A percentile compares a stretch with the other conserved stretches of the same genome.
These are phyloP conservation scores for Lactifluus echinatus DNA, from an alignment of 768 basidiomycete genomes.

Conservation along the genomic window DNA sequence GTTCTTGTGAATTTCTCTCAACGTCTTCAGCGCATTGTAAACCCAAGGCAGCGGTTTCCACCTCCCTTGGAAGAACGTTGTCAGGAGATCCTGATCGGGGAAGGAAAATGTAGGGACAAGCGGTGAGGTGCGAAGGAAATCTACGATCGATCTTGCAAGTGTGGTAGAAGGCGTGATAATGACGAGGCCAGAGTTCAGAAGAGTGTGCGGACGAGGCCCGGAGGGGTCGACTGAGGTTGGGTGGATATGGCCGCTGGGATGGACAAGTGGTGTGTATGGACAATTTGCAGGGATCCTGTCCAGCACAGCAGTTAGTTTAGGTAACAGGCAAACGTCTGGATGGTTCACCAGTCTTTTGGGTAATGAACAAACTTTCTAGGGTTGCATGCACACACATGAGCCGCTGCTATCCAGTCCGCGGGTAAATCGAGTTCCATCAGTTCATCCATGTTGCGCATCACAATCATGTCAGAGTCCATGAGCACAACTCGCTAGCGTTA, in stretches of 20 bases:
- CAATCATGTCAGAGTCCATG: slow-evolving; percentile 84
- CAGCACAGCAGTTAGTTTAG: neutral
- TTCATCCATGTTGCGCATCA: slow-evolving; percentile 77
- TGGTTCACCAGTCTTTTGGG: slow-evolving; percentile 70
- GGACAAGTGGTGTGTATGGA: slow-evolving; percentile 51
- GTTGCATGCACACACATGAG: slow-evolving; percentile 92
- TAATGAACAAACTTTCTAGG: slow-evolving; percentile 79
- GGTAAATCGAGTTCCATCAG: slow-evolving; percentile 46
- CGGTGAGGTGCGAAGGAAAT: slow-evolving; percentile 49
- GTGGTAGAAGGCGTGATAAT: slow-evolving; percentile 66
- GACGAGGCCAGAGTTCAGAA: slow-evolving; percentile 86
- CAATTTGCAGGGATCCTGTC: slow-evolving; percentile 83
- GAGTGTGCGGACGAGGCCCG: slow-evolving; percentile 68
- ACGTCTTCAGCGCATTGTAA: slow-evolving; percentile 91
- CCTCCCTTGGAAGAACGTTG: slow-evolving; percentile 65
- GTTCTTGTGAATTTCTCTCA: slow-evolving; percentile 57
- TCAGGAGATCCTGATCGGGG: slow-evolving; percentile 89
- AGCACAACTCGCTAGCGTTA: slow-evolving; percentile 58
- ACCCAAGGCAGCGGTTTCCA: slow-evolving; percentile 79
- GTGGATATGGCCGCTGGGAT: slow-evolving; percentile 39
- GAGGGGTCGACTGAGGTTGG: slow-evolving; percentile 33
- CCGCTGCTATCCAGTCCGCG: slow-evolving; percentile 73
- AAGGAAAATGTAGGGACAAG: slow-evolving; percentile 54
- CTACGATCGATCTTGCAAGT: slow-evolving; percentile 43
- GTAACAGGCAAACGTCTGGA: slow-evolving; percentile 14